A percentile compares a stretch with the other conserved stretches of the same genome.
Conservation (phyloP, 2,329 filamentous ascomycete genomes). For the Ceratocystiopsis minuta region DNA sequence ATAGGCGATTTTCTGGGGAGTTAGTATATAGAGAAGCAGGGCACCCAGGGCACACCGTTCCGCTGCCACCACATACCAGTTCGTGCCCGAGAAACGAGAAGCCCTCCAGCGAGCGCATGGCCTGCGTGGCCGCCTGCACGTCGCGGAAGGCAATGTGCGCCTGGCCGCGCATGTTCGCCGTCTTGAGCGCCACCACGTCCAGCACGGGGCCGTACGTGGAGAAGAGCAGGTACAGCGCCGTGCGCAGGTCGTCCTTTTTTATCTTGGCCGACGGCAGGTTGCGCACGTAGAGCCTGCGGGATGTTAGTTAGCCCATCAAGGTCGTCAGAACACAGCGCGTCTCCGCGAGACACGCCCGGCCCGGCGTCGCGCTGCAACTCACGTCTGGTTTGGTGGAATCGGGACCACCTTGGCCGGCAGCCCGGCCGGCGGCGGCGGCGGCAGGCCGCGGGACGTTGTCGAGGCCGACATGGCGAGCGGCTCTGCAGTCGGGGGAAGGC, state of each 20-base stretch:
- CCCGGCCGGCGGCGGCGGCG: conserved; percentile 10
- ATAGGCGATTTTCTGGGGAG: conserved; percentile 64
- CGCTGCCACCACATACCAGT: conserved; percentile 59
- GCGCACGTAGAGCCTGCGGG: conserved; percentile 60
- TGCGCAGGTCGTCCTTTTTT: conserved; percentile 71
- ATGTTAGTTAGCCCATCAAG: not conserved
- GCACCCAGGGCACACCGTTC: too few relatives aligned
- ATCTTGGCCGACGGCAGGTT: conserved; percentile 78
- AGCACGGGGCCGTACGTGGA: conserved; percentile 85
- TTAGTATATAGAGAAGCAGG: not conserved
- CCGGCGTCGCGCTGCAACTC: conserved; percentile 16
- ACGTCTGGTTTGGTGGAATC: conserved; percentile 59
- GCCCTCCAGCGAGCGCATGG: conserved; percentile 75
- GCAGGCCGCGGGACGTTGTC: conserved; percentile 13
- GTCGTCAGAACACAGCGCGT: conserved; percentile 8
- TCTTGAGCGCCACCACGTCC: conserved; percentile 80
- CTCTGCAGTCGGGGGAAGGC: not conserved
- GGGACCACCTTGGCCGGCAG: conserved; percentile 27
- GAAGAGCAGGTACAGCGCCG: conserved; percentile 81
- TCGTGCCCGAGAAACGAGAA: conserved; percentile 71
- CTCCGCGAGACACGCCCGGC: not conserved
- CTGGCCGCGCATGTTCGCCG: conserved; percentile 83
- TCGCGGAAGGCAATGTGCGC: conserved; percentile 86
- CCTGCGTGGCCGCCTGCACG: conserved; percentile 78
- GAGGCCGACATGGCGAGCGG: conserved; percentile 17